phyloP scores from a whole-genome alignment of 202 grass and related monocot genomes.

The Carex arenaria region DNA sequence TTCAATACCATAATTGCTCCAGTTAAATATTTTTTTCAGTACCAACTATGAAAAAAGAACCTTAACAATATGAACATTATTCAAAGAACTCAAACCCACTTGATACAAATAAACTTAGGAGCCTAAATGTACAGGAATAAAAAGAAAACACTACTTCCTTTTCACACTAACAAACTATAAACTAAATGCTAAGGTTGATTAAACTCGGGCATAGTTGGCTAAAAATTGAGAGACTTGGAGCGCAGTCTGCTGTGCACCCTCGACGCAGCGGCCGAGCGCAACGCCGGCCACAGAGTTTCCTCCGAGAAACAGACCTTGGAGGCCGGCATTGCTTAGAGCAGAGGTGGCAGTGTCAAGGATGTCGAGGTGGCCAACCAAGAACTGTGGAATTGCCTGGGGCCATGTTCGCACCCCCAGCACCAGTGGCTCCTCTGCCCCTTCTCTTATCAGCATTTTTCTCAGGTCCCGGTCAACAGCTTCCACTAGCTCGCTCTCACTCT shows the following conservation, averaged over 20 bases:
- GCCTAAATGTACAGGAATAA: neutral
- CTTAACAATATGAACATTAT: too few species aligned
- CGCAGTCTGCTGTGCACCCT: conserved; percentile 77
- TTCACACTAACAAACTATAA: conserved; percentile 7
- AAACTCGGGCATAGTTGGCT: conserved; percentile 44
- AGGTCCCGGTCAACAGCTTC: conserved; percentile 63
- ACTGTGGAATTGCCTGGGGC: conserved; percentile 93
- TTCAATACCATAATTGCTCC: too few species aligned
- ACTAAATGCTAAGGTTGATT: neutral
- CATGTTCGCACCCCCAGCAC: conserved; percentile 71
- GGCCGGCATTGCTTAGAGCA: conserved; percentile 15
- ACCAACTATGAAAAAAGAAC: too few species aligned
- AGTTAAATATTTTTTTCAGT: too few species aligned
- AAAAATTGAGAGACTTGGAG: conserved; percentile 56
- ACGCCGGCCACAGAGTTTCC: conserved; percentile 89
- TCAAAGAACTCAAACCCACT: too few species aligned
- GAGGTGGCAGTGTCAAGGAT: conserved; percentile 47
- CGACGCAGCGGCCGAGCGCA: conserved; percentile 74
- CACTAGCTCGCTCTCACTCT: conserved; percentile 73
- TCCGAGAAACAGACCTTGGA: conserved; percentile 66
- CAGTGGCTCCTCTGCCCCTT: conserved; percentile 54
- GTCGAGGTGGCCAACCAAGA: conserved; percentile 77
- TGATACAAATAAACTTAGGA: neutral
- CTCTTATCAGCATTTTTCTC: conserved; percentile 81
- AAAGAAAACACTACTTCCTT: neutral